Conservation (phyloP, 1,284 basidiomycete genomes). For the Papiliotrema terrestris region DNA sequence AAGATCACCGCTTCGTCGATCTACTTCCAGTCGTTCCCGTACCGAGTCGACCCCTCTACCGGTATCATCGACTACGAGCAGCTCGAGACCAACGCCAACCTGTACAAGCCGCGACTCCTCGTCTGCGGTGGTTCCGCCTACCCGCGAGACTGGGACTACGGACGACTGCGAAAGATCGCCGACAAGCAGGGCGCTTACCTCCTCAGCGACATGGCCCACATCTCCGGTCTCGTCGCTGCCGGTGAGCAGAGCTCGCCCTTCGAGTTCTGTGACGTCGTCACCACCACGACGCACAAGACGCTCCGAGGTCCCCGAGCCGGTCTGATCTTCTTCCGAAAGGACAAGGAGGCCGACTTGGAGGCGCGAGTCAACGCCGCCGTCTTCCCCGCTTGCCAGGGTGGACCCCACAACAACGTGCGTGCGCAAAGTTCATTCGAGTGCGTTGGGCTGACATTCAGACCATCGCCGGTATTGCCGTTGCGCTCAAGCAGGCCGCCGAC, state of each 20-base stretch:
- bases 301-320: constrained; percentile 97
- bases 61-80: constrained; percentile 88
- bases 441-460: constrained; percentile 55
- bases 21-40: constrained; percentile 99
- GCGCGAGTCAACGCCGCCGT: constrained; percentile 96
- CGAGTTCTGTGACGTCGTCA: constrained; percentile 95
- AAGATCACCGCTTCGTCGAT: constrained; percentile 99
- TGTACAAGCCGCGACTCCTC: constrained; percentile 94
- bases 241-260: constrained; percentile 91
- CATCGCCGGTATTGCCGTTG: constrained; percentile 91
- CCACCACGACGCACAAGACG: constrained; percentile 98
- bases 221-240: constrained; percentile 91
- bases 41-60: constrained; percentile 77
- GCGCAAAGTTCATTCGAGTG: background rate
- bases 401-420: constrained; percentile 94
- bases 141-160: constrained; percentile 97
- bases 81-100: constrained; percentile 81
- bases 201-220: constrained; percentile 97
- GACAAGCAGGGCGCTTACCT: constrained; percentile 88
- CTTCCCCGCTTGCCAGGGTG: constrained; percentile 99
- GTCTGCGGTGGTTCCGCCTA: constrained; percentile 99
- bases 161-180: constrained; percentile 72
- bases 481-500: constrained; percentile 89
- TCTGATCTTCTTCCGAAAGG: constrained; percentile 98
- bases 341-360: constrained; percentile 81